Percentiles rank a stretch among this genome's conserved stretches.
Conservation (phyloP, 805 yeast species). For the Candida coquimbonensis region DNA sequence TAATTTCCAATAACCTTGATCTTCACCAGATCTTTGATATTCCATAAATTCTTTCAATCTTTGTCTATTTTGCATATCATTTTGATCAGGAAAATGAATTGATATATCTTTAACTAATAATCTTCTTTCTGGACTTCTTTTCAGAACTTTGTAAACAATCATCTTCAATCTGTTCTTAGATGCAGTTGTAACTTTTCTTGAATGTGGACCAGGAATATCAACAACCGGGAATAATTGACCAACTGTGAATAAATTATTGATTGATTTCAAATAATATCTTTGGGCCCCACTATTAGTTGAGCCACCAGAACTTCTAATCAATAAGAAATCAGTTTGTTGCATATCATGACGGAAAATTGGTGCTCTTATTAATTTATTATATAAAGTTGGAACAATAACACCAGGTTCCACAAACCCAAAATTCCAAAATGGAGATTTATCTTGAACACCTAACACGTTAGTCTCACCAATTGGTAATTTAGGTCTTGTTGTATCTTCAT, state of each 20-base stretch:
- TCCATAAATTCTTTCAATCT: slow-evolving; percentile 96
- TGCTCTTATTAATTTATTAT: slow-evolving; percentile 87
- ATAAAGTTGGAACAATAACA: slow-evolving; percentile 85
- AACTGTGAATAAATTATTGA: slow-evolving; percentile 73
- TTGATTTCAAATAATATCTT: slow-evolving; percentile 57
- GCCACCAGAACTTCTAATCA: slow-evolving; percentile 74
- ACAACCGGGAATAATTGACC: slow-evolving; percentile 92
- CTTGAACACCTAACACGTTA: slow-evolving; percentile 92
- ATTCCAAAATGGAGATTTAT: slow-evolving; percentile 96
- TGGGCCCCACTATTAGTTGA: slow-evolving; percentile 62
- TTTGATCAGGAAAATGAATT: slow-evolving; percentile 91
- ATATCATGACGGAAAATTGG: slow-evolving; percentile 88
- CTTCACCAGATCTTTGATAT: slow-evolving; percentile 88
- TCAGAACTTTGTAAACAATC: slow-evolving; percentile 86
- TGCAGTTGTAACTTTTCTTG: slow-evolving; percentile 90
- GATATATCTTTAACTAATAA: slow-evolving; percentile 83
- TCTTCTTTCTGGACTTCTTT: slow-evolving; percentile 65
- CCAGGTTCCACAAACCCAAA: slow-evolving; percentile 96
- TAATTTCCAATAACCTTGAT: slow-evolving; percentile 92
- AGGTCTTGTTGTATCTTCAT: slow-evolving; percentile 80
- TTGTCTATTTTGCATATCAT: slow-evolving; percentile 95
- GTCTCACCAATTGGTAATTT: slow-evolving; percentile 90
- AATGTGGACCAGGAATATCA: slow-evolving; percentile 96
- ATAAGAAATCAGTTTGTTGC: slow-evolving; percentile 69
- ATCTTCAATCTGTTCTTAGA: slow-evolving; percentile 85